Conservation (phyloP, 2,329 filamentous ascomycete species). For the Rutstroemia sydowiana region DNA sequence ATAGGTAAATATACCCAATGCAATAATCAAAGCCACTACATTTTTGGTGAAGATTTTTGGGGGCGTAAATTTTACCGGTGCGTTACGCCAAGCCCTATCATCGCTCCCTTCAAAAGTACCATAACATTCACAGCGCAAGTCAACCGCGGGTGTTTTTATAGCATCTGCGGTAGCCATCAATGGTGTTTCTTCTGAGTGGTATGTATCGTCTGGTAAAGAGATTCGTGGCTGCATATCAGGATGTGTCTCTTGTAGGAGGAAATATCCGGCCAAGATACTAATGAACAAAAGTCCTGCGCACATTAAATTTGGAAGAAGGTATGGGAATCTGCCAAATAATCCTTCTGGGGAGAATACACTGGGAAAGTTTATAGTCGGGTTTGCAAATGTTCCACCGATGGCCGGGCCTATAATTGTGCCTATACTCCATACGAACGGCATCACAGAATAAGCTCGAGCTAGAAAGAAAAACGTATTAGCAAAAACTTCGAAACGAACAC, state of each 20-base stretch:
- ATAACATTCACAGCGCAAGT: slow-evolving; percentile 72
- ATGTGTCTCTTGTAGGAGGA: slow-evolving; percentile 82
- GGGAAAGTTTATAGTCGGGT: slow-evolving; percentile 70
- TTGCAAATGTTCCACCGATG: slow-evolving; percentile 80
- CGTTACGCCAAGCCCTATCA: slow-evolving; percentile 26
- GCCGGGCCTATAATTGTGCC: slow-evolving; percentile 85
- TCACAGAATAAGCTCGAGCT: slow-evolving; percentile 74
- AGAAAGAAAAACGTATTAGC: slow-evolving; percentile 2
- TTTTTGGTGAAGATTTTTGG: slow-evolving; percentile 50
- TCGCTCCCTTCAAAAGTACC: slow-evolving; percentile 52
- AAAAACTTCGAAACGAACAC: background rate
- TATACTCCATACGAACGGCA: slow-evolving; percentile 91
- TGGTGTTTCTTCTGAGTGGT: slow-evolving; percentile 52
- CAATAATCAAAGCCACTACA: slow-evolving; percentile 70
- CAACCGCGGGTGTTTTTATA: slow-evolving; percentile 63
- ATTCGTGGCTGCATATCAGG: slow-evolving; percentile 64
- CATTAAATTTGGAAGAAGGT: slow-evolving; percentile 81
- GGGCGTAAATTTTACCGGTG: slow-evolving; percentile 19
- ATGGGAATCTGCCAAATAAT: slow-evolving; percentile 74
- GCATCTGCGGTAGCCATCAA: slow-evolving; percentile 69
- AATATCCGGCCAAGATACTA: slow-evolving; percentile 73
- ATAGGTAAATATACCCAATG: slow-evolving; percentile 85
- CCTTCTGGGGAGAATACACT: slow-evolving; percentile 57
- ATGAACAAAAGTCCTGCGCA: slow-evolving; percentile 68
- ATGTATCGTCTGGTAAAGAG: slow-evolving; percentile 40